Evolutionary conservation across 2,329 filamentous ascomycete genomes (phyloP).

Genomic region (Colletotrichum sp.): DNA sequence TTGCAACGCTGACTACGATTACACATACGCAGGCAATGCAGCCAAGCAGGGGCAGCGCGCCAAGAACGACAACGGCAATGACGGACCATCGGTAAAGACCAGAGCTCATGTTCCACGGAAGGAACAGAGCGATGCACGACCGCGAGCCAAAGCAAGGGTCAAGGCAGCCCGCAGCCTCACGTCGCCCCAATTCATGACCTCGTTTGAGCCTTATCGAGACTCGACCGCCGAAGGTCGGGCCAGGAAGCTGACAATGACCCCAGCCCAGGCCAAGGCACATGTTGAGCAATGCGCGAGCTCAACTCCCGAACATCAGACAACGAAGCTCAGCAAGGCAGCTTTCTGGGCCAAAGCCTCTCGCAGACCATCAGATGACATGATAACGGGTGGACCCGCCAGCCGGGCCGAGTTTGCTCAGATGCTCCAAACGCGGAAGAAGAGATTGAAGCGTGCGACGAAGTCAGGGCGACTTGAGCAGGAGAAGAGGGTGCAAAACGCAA

Average conservation of each 20-base stretch:
- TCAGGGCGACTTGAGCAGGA: background rate
- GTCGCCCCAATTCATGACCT: background rate
- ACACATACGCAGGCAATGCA: background rate
- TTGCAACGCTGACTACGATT: background rate
- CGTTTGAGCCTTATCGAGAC: background rate
- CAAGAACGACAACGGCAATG: background rate
- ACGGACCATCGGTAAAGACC: background rate
- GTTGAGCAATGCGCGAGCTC: background rate
- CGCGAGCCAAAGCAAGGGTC: background rate
- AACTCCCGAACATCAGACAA: slow-evolving; percentile 2
- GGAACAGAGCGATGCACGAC: background rate
- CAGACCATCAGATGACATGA: background rate
- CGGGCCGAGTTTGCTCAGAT: background rate
- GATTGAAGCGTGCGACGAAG: background rate
- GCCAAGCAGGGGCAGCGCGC: background rate
- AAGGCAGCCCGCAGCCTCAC: background rate
- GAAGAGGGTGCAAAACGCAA: background rate
- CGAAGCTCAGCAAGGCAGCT: background rate
- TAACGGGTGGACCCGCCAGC: background rate
- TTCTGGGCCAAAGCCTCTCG: background rate
- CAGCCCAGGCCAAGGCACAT: background rate
- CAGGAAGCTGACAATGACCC: background rate
- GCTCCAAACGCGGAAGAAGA: background rate
- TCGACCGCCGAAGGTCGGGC: slow-evolving; percentile 1
- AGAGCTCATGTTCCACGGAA: background rate